phyloP scores from a whole-genome alignment of 2,329 filamentous ascomycete species.

The Sporothrix brasiliensis region DNA sequence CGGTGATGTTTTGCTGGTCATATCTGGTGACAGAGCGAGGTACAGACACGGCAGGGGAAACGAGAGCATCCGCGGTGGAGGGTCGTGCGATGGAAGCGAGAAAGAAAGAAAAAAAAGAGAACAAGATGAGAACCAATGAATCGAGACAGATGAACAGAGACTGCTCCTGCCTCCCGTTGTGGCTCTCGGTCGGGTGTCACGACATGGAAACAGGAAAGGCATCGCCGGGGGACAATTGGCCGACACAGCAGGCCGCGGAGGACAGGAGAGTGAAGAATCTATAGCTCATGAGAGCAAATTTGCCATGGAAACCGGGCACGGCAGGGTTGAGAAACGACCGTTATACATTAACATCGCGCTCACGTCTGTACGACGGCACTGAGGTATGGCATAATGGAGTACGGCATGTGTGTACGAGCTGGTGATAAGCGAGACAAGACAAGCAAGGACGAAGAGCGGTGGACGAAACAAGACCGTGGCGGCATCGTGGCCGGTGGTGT shows the following conservation, averaged over 20 bases:
- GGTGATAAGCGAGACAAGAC: constrained; percentile 7
- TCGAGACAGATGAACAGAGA: neutral
- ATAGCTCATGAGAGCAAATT: neutral
- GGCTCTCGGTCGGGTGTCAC: constrained; percentile 21
- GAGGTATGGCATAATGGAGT: constrained; percentile 6
- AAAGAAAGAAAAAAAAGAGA: neutral
- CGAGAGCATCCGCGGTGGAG: constrained; percentile 21
- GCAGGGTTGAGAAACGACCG: neutral
- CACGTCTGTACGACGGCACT: neutral
- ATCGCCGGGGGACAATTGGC: neutral
- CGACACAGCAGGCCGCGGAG: neutral
- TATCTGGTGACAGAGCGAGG: neutral
- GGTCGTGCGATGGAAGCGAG: neutral
- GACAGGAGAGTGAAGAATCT: neutral
- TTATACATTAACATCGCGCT: neutral
- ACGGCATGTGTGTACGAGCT: constrained; percentile 2
- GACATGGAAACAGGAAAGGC: neutral
- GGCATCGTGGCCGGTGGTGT: neutral
- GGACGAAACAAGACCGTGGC: neutral
- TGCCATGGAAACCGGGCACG: neutral
- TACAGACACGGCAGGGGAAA: constrained; percentile 25
- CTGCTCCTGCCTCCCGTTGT: neutral
- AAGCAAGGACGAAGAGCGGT: neutral
- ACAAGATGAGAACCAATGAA: neutral
- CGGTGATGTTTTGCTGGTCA: neutral